Percentiles rank a stretch among this genome's conserved stretches.
Evolutionary conservation across 2,329 filamentous ascomycete genomes (phyloP).

Genomic region (Onygenales sp.): DNA sequence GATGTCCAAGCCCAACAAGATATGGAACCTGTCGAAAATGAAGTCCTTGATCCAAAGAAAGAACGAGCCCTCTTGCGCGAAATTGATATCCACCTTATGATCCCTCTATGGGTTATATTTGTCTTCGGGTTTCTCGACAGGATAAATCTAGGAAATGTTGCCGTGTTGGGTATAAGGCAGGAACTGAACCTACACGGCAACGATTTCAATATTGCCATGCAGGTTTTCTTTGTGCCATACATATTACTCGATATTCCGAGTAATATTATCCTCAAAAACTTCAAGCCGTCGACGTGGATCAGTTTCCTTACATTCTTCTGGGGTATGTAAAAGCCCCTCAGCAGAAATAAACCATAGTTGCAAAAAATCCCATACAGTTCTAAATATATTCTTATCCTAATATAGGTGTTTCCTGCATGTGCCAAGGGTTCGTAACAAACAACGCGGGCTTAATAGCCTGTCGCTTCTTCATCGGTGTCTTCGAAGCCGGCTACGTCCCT

Average conservation of each 20-base stretch:
- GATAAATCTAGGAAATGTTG: constrained; percentile 17
- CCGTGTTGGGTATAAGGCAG: constrained; percentile 13
- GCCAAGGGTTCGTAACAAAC: constrained; percentile 22
- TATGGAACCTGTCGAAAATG: neutral
- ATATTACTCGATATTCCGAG: constrained; percentile 20
- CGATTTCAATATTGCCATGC: constrained; percentile 29
- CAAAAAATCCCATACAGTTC: neutral
- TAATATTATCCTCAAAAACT: constrained; percentile 19
- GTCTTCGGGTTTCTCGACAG: constrained; percentile 16
- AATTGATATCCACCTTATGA: constrained; percentile 17
- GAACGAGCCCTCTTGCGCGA: constrained; percentile 11
- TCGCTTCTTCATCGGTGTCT: constrained; percentile 22
- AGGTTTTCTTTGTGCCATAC: constrained; percentile 22
- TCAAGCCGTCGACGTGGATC: constrained; percentile 17
- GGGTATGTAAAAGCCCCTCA: constrained; percentile 7
- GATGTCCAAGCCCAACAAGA: neutral
- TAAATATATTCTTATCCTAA: constrained; percentile 4
- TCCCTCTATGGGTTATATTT: constrained; percentile 14
- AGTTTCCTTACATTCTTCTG: constrained; percentile 15
- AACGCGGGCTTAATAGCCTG: constrained; percentile 21
- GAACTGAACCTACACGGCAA: constrained; percentile 15
- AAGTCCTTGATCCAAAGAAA: neutral
- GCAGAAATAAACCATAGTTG: neutral
- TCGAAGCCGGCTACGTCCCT: constrained; percentile 30
- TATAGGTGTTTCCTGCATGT: constrained; percentile 16